Percentiles rank a stretch among this genome's conserved stretches.
phyloP scores from a whole-genome alignment of 306 rosid species.

The Fagus crenata region DNA sequence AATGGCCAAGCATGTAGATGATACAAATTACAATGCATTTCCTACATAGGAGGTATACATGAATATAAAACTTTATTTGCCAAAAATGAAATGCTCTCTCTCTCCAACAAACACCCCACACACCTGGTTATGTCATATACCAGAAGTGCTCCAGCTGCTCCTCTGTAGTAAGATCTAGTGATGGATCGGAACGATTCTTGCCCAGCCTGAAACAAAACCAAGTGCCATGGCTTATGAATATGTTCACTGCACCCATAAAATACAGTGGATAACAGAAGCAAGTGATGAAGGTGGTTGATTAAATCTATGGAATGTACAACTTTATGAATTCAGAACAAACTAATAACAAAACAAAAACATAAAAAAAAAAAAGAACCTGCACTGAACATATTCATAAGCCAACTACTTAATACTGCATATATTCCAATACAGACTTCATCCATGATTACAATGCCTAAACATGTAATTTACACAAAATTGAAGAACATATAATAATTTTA shows the following conservation, averaged over 20 bases:
- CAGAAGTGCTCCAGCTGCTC: conserved; percentile 97
- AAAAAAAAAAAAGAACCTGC: neutral
- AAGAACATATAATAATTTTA: too few relatives aligned
- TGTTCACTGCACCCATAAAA: neutral
- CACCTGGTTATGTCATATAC: conserved; percentile 97
- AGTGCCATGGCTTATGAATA: neutral
- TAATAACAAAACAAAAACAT: neutral
- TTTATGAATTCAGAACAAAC: neutral
- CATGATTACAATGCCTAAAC: neutral
- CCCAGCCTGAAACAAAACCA: conserved; percentile 71
- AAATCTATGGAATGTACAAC: neutral
- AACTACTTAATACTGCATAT: neutral
- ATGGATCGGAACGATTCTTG: conserved; percentile 98
- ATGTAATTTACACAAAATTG: too few relatives aligned
- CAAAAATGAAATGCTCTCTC: neutral
- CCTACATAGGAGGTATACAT: neutral
- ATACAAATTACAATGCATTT: neutral
- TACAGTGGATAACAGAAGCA: neutral
- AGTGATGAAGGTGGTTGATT: neutral
- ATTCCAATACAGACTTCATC: neutral
- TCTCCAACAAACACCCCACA: conserved; percentile 8
- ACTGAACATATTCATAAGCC: neutral
- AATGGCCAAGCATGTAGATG: neutral
- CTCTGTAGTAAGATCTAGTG: conserved; percentile 94
- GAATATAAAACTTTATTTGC: neutral